phyloP scores from a whole-genome alignment of 352 stramenopile genomes.

The Achlya hypogyna region DNA sequence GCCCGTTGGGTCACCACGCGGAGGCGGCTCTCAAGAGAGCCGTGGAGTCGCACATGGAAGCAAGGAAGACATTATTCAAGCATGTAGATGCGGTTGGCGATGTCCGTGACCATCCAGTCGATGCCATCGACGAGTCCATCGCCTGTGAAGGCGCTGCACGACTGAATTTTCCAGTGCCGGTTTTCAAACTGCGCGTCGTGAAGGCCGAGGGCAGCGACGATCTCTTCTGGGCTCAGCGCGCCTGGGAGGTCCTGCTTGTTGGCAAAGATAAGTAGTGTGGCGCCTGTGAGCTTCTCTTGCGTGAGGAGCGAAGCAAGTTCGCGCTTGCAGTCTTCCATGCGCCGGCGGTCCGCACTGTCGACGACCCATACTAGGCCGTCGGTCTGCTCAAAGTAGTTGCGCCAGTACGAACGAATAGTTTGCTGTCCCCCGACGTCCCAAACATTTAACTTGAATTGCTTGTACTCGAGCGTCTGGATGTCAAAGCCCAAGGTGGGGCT shows the following conservation, averaged over 20 bases:
- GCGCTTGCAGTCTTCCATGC: constrained; percentile 90
- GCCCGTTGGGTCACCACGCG: no score
- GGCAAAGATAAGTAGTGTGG: constrained; percentile 97
- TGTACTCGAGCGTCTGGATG: constrained; percentile 98
- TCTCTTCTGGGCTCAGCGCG: constrained; percentile 85
- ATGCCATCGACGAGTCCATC: constrained; percentile 93
- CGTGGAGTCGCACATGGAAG: neutral
- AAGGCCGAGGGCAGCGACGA: constrained; percentile 84
- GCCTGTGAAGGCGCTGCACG: constrained; percentile 94
- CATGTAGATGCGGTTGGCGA: constrained; percentile 94
- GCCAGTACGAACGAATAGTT: constrained; percentile 98
- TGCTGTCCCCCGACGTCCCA: constrained; percentile 99
- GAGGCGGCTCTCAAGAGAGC: no score
- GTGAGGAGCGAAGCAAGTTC: constrained; percentile 85
- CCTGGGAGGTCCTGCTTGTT: constrained; percentile 98
- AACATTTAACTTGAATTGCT: constrained; percentile 83
- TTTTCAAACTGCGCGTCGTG: constrained; percentile 72
- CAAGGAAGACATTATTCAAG: constrained; percentile 47
- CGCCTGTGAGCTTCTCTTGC: constrained; percentile 95
- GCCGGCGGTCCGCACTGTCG: constrained; percentile 90
- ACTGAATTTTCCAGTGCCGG: constrained; percentile 87
- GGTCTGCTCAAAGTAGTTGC: constrained; percentile 99
- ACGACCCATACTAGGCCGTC: constrained; percentile 99
- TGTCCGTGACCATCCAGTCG: constrained; percentile 97
- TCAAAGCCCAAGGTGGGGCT: constrained; percentile 98